Evolutionary conservation across 1,139 yeast genomes (phyloP).

Genomic region (Suhomyces anneliseae): DNA sequence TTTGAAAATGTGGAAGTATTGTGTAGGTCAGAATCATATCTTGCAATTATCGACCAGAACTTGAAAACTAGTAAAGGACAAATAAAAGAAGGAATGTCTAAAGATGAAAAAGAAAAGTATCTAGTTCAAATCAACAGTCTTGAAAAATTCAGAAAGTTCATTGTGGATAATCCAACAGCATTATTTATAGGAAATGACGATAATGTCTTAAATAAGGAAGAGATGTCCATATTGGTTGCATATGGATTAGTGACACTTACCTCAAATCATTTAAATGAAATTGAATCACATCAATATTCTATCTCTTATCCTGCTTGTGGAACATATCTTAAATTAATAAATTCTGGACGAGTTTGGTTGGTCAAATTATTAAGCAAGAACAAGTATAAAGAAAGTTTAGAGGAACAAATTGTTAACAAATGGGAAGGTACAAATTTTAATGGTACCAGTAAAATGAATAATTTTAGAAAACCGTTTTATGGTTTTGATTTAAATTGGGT

Average conservation of each 20-base stretch:
- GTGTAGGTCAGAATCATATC: slow-evolving; percentile 27
- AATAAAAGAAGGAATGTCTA: slow-evolving; percentile 1
- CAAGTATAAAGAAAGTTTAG: slow-evolving; percentile 55
- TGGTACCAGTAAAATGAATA: slow-evolving; percentile 37
- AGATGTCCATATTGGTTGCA: slow-evolving; percentile 39
- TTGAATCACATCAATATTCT: slow-evolving; percentile 45
- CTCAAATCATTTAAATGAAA: slow-evolving; percentile 49
- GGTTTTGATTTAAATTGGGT: slow-evolving; percentile 66
- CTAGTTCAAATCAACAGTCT: slow-evolving; percentile 15
- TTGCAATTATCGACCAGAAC: slow-evolving; percentile 17
- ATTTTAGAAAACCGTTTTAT: slow-evolving; percentile 55
- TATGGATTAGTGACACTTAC: slow-evolving; percentile 57
- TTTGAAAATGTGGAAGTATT: slow-evolving; percentile 46
- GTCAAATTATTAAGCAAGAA: slow-evolving; percentile 42
- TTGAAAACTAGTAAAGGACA: slow-evolving; percentile 8
- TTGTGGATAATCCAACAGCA: slow-evolving; percentile 30
- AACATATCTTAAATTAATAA: slow-evolving; percentile 48
- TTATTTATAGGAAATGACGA: slow-evolving; percentile 26
- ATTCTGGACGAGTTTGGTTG: slow-evolving; percentile 52
- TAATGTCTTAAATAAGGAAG: slow-evolving; percentile 28
- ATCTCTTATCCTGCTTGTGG: slow-evolving; percentile 67
- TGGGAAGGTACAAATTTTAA: slow-evolving; percentile 45
- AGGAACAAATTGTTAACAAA: slow-evolving; percentile 45
- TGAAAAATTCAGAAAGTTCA: slow-evolving; percentile 25
- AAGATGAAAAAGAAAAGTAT: slow-evolving; percentile 7